Conservation (phyloP, 2,329 filamentous ascomycete species). For the Mycosphaerella sp. region DNA sequence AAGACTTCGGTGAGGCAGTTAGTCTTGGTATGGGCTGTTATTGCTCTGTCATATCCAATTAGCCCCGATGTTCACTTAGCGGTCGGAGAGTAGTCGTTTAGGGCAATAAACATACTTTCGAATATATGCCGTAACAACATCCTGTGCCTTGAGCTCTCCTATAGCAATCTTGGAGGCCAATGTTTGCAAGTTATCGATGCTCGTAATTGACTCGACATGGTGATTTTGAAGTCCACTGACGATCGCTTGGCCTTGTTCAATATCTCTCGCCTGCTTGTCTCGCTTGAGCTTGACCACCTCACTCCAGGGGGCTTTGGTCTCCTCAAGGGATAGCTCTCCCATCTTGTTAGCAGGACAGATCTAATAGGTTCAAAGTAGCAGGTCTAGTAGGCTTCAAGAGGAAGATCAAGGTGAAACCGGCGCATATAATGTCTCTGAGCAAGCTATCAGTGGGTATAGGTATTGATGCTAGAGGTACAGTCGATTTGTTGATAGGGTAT, state of each 20-base stretch:
- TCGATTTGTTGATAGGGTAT: background rate
- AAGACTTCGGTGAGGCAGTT: slow-evolving; percentile 55
- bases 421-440: no score
- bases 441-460: no score
- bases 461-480: background rate
- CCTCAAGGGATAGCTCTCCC: background rate
- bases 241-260: background rate
- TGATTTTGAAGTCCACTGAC: background rate
- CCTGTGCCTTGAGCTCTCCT: slow-evolving; percentile 9
- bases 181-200: slow-evolving; percentile 7
- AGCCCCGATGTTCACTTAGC: background rate
- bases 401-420: no score
- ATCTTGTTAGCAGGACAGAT: background rate
- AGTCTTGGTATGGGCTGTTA: slow-evolving; percentile 32
- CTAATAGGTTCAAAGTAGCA: background rate
- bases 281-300: background rate
- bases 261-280: background rate
- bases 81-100: background rate
- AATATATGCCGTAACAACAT: slow-evolving; percentile 16
- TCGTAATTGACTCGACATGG: background rate
- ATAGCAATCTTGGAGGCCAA: slow-evolving; percentile 8
- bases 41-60: slow-evolving; percentile 12
- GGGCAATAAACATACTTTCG: slow-evolving; percentile 7
- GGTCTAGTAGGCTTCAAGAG: background rate
- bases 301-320: background rate